Percentiles rank a stretch among this genome's conserved stretches.
These are phyloP conservation scores for Cardamine chenopodiifolia DNA, from an alignment of 345 rosid genomes.

Conservation along the genomic window DNA sequence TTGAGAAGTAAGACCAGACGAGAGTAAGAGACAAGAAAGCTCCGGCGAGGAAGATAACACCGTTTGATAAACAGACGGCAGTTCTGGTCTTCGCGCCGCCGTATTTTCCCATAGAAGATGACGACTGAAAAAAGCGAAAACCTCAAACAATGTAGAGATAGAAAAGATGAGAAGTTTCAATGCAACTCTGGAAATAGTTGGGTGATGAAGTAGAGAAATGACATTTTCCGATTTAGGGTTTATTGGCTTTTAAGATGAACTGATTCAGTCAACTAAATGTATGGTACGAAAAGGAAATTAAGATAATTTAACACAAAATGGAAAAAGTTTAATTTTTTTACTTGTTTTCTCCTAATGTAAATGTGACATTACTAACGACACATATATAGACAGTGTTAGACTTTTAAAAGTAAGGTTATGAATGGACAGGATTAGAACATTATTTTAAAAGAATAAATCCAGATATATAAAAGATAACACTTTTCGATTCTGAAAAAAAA, in stretches of 20 bases:
- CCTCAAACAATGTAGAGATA: not conserved
- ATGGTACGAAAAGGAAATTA: not conserved
- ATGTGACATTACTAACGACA: not conserved
- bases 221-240: conserved; percentile 3
- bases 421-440: not conserved
- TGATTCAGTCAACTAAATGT: conserved; percentile 13
- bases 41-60: conserved; percentile 56
- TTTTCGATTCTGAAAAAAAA: not conserved
- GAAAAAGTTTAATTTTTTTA: not conserved
- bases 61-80: conserved; percentile 47
- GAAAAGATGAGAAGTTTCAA: not conserved
- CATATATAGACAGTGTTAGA: not conserved
- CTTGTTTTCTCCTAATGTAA: not conserved
- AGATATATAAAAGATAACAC: not conserved
- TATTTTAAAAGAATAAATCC: not conserved
- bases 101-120: conserved; percentile 48
- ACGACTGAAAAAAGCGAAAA: conserved; percentile 2
- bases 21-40: conserved; percentile 57
- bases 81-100: conserved; percentile 44
- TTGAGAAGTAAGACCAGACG: conserved; percentile 64
- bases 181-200: not conserved
- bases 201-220: not conserved
- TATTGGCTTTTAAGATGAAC: conserved; percentile 2
- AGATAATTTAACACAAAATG: not conserved
- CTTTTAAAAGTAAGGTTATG: too few species aligned